Conservation (phyloP, 306 rosid genomes). For the Crotalaria pallida region DNA sequence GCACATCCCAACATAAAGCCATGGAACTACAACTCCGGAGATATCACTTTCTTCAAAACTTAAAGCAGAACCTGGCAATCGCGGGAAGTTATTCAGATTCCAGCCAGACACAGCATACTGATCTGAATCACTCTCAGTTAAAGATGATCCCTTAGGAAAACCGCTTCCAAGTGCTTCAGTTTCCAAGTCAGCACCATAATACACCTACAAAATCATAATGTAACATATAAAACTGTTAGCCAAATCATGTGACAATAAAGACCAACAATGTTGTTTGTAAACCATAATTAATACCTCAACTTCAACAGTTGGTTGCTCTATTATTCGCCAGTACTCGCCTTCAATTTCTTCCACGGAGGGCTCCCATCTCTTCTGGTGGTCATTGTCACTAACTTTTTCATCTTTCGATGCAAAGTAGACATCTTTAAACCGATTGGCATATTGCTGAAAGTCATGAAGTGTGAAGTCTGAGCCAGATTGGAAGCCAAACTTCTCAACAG, state of each 20-base stretch:
- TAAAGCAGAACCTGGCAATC: constrained; percentile 81
- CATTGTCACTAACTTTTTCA: constrained; percentile 22
- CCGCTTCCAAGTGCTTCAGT: constrained; percentile 79
- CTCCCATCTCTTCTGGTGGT: constrained; percentile 29
- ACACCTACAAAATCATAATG: constrained; percentile 49
- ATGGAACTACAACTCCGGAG: constrained; percentile 91
- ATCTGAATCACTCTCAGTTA: constrained; percentile 35
- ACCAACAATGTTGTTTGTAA: constrained; percentile 1
- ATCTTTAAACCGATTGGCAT: constrained; percentile 51
- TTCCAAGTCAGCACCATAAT: constrained; percentile 92
- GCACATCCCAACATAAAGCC: constrained; percentile 97
- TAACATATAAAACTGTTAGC: constrained; percentile 3
- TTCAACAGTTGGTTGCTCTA: constrained; percentile 74
- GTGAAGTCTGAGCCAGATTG: constrained; percentile 79
- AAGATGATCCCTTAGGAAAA: constrained; percentile 59
- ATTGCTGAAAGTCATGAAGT: constrained; percentile 49
- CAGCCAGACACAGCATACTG: constrained; percentile 67
- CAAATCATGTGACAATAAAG: constrained; percentile 5
- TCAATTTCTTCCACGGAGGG: constrained; percentile 72
- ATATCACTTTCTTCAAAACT: constrained; percentile 81
- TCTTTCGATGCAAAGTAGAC: constrained; percentile 54
- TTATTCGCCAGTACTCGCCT: constrained; percentile 96
- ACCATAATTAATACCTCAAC: constrained; percentile 66
- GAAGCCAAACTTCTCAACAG: constrained; percentile 77
- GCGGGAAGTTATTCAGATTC: constrained; percentile 85